Base-by-base conservation (phyloP, 139 green algal genomes). In the Auxenochlorella pyrenoidosa region DNA sequence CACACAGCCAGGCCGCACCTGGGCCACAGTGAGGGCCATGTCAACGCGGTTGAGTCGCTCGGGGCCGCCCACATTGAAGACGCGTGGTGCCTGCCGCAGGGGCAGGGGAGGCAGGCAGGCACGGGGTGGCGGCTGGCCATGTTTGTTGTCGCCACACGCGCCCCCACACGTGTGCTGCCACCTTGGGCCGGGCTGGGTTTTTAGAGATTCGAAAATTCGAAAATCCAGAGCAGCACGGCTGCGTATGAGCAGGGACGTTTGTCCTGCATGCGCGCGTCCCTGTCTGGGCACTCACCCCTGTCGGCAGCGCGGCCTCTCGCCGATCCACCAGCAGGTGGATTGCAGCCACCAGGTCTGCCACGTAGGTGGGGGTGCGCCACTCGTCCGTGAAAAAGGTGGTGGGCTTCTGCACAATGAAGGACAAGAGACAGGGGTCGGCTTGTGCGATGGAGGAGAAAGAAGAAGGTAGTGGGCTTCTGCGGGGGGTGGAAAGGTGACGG, bases 21-120 rank as follows among this genome's bases (percentile, higher is more conserved):
- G 21, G 2, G 88, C 90, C 38, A 94, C 88, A n/a, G 87, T 85
- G 12, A 81, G n/a, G 32, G 94, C 95, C 91, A 97, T 96, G 79
- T 96, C 94, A 13, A 91, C 76, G 3, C 95, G 91, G 66, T 88
- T 95, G n/a, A 97, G 86, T 0, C 94, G 88, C 72, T 96, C 88
- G 4, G 95, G 94, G 0, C 95, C 93, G 0, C 94, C 95, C 44
- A 95, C 83, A 86, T 97, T 97, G 89, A 84, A 81, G 13, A 59
- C 18, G 13, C 68, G 80, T 90, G 47, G 19, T 8, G 54, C 12
- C 54, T 63, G 54, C 54, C 16, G 54, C 54, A 58, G 8, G 8
- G 12, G 47, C 8, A 12, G 12, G 6, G 47, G 12, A 58, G 47
- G 47, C 8, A 58, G 6, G 47, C 6, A 58, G 47, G 47, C 8